Evolutionary conservation across 1,139 yeast species (phyloP).

Genomic region (Yamadazyma taylorii): DNA sequence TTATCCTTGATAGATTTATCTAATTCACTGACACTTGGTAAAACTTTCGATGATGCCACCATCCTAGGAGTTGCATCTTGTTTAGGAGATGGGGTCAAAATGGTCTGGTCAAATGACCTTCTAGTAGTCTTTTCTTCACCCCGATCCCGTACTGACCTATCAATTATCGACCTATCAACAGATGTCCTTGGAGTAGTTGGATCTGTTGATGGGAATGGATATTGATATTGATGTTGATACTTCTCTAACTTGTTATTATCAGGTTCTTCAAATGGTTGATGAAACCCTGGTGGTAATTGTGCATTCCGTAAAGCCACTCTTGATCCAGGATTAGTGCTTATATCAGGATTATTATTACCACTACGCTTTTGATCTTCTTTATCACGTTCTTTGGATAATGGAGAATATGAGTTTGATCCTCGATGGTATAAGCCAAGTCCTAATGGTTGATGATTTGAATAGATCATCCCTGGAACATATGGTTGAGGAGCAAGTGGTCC

Average conservation of each 20-base stretch:
- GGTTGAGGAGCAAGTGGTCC: conserved; percentile 4
- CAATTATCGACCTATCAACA: conserved; percentile 10
- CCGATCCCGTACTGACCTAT: too few relatives aligned
- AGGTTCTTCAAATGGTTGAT: conserved; percentile 3
- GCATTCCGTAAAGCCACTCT: too few relatives aligned
- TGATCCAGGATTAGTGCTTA: background rate
- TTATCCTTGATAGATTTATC: conserved; percentile 31
- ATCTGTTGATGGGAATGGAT: conserved; percentile 23
- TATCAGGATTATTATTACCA: background rate
- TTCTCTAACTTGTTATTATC: conserved; percentile 1
- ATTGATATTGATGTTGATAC: conserved; percentile 16
- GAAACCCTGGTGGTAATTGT: background rate
- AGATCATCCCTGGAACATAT: conserved; percentile 3
- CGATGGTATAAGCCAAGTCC: conserved; percentile 5
- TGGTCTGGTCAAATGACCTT: background rate
- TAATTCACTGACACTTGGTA: conserved; percentile 31
- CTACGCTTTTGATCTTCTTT: background rate
- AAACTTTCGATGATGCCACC: conserved; percentile 1
- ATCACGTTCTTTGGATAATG: conserved; percentile 13
- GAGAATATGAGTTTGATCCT: conserved; percentile 16
- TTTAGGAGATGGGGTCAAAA: conserved; percentile 2
- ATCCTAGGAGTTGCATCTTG: conserved; percentile 1
- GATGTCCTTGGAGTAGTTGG: conserved; percentile 16
- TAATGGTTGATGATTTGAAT: conserved; percentile 3
- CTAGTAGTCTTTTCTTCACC: conserved; percentile 1